Base-by-base conservation (phyloP, 441 rosid genomes). In the Eruca vesicaria region DNA sequence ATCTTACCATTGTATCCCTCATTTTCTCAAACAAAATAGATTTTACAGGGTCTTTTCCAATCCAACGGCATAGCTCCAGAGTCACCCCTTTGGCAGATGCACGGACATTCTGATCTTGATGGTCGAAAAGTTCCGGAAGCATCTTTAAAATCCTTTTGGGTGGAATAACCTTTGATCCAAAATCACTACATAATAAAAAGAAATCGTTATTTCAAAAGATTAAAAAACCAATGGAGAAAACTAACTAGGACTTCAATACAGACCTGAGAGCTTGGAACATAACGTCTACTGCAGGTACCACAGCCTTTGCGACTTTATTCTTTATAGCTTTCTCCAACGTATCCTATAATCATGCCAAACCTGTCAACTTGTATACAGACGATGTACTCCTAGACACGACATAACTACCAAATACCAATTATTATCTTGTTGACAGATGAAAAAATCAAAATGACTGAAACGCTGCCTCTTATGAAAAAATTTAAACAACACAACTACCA, bases 221-320 rank as follows among this genome's bases (percentile, higher is more conserved):
- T 9, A 56, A 63, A 66, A 65, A 84, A 60, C 36, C 11, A 60
- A 75, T 18, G 2, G 45, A 69, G 43, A 68, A 36, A 53, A 71
- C 45, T 20, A 48, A 61, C 61, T 48, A 75, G 23, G 71, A 53
- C 74, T 66, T 68, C 18, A 59, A 63, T 53, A 72, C 90, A 66
- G 66, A 97, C 99, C 99, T 91, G 80, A 97, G 78, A 1, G 99
- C 98, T 75, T 90, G 97, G 89, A 91, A 97, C 98, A 94, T 90
- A 79, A 92, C 99, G 72, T 97, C 99, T 74, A 97, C 89, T 9
- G 99, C 99, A 76, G 99, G 99, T 66, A 97, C 99, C 68, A 97
- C 99, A 53, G 99, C 99, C 91, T 97, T 97, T 14, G 99, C 93
- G 83, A 97, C 99, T 90, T 94, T 97, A 82, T 97, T 91, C 88